A percentile compares a stretch with the other conserved stretches of the same genome.
phyloP scores from a whole-genome alignment of 2,329 filamentous ascomycete genomes.

The Penicillium frequentans region DNA sequence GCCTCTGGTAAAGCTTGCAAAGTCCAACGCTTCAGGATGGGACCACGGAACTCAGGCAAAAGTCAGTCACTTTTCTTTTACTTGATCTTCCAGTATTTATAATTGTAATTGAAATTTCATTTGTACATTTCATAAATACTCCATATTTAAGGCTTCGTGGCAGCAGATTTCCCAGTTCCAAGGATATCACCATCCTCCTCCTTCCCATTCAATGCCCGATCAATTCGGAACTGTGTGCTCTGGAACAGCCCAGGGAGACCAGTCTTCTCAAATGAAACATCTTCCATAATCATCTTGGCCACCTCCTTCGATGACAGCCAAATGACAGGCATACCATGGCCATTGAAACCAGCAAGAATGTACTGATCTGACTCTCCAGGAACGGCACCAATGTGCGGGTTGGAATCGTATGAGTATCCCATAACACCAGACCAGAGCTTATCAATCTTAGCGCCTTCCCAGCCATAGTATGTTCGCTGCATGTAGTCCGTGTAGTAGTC shows the following conservation, averaged over 20 bases:
- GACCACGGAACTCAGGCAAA: no score
- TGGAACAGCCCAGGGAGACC: constrained; percentile 36
- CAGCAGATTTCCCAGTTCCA: constrained; percentile 17
- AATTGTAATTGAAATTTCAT: not conserved
- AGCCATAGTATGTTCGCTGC: constrained; percentile 38
- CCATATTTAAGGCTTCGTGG: constrained; percentile 1
- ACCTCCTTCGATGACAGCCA: constrained; percentile 61
- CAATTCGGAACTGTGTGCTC: constrained; percentile 28
- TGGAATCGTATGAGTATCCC: constrained; percentile 53
- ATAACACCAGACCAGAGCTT: constrained; percentile 49
- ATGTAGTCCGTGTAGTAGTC: constrained; percentile 42
- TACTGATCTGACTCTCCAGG: constrained; percentile 52
- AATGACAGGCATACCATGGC: constrained; percentile 67
- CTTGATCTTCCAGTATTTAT: not conserved
- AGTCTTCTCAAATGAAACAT: constrained; percentile 28
- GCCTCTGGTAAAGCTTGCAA: no score
- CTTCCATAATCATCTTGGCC: constrained; percentile 54
- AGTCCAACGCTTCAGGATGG: no score
- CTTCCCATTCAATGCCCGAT: constrained; percentile 22
- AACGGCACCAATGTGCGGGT: constrained; percentile 55
- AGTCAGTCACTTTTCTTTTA: not conserved
- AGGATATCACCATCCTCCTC: constrained; percentile 30
- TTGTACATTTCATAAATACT: not conserved
- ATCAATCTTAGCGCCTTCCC: constrained; percentile 36
- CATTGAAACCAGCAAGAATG: constrained; percentile 63